Evolutionary conservation across 768 basidiomycete genomes (phyloP), one percentile per base, ranked within the genome.

Genomic region (Psilocybe azurescens): DNA sequence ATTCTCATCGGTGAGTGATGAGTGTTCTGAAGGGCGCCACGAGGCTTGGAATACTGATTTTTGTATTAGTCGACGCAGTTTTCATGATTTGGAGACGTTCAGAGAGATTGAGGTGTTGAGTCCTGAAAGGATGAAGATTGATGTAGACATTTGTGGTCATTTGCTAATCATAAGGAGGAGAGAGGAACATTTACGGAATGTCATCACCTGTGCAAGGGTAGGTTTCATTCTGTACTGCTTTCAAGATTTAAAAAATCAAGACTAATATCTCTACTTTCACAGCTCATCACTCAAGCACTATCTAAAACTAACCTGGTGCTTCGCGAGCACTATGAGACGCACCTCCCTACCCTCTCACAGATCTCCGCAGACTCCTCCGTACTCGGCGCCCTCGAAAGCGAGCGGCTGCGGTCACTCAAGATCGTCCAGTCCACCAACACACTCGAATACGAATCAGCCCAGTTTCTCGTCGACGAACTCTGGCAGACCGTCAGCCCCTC

Each of bases 131-230:
- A 90, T 94, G 89, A 83, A 81, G 53, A 85, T 91, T 46, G 92
- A 94, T 67, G 92, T 93, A 39, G 90, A 89, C 67, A 79, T 94
- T 14, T 89, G 89, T 68, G 90, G 89, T 3, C 89, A 93, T 69
- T 71, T 90, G 51, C 77, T 94, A 20, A 82, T 89, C 65, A 85
- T 92, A 86, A 77, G 76, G 36, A 77, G 91, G 47, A 81, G 91
- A 67, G 87, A 89, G 70, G 77, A 80, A 60, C 91, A 93, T 72
- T 76, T 94, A 38, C 78, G 76, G 57, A 89, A 90, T 69, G 85
- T 91, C 32, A 69, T 88, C 11, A 76, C 80, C 16, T 87, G 85
- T 67, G 78, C 91, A 36, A 78, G 84, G 70, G 90, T 83, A 67
- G 28, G 5, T 48, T 48, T 24, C n/a, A 39, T 28, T 30, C 5